A percentile compares a stretch with the other conserved stretches of the same genome.
Evolutionary conservation across 2,329 filamentous ascomycete species (phyloP).

Genomic region (Botrytis paeoniae): DNA sequence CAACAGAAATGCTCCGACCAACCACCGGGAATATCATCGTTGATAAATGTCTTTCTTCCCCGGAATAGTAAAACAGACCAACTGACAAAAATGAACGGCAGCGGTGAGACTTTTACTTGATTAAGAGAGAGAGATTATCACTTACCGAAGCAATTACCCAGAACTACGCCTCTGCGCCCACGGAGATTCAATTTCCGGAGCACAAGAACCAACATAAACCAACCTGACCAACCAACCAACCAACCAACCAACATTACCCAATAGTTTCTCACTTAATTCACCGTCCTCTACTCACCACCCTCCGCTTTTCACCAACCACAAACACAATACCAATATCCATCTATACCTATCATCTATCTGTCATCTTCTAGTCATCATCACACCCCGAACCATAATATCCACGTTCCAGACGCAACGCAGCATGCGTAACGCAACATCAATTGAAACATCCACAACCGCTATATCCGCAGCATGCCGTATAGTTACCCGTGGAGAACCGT

Average conservation of each 20-base stretch:
- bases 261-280: background rate
- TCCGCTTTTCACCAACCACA: background rate
- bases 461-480: background rate
- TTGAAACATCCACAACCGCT: background rate
- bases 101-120: background rate
- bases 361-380: background rate
- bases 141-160: background rate
- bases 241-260: background rate
- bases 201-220: background rate
- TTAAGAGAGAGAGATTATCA: too few species aligned
- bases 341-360: background rate
- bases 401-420: background rate
- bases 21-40: background rate
- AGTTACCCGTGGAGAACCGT: too few species aligned
- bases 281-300: background rate
- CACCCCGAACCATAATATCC: too few species aligned
- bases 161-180: background rate
- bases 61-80: background rate
- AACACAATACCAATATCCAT: background rate
- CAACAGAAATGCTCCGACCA: background rate
- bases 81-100: background rate
- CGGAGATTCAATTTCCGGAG: background rate
- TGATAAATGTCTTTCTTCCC: background rate
- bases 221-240: background rate
- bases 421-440: background rate